Base-by-base conservation (phyloP, 495 filamentous ascomycete genomes). In the Podospora comata region DNA sequence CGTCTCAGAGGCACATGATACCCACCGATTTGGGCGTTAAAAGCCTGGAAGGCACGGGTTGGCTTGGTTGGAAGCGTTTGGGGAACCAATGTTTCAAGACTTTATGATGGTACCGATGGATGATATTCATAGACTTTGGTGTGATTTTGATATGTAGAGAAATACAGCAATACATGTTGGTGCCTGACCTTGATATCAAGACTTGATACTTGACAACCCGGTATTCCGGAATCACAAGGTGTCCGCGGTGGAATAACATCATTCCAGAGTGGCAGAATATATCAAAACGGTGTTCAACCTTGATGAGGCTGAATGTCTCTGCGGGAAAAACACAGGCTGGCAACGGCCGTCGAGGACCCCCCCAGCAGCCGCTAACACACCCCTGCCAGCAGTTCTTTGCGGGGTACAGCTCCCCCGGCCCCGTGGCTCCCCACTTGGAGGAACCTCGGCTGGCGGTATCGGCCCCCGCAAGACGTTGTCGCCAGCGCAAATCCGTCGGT, bases 371-470 rank as follows among this genome's bases (percentile, higher is more conserved):
- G 5, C 64, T 18, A 19, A 39, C 48, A 48, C 39, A 48, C 53
- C 20, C 53, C 61, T 60, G 60, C 44, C 44, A 23, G 27, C 20
- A 65, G 28, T 44, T 53, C 54, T n/a, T 56, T 55, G 30, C 48
- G 64, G 63, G 63, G 44, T 56, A 57, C 53, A 27, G 26, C 27
- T 59, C 15, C 56, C 27, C 23, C 23, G 23, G 23, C 23, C 20
- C 54, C 23, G 30, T 28, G 18, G 18, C 59, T 44, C 65, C 68
- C 28, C 55, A 26, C 34, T 2, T 9, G 68, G 32, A 63, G 13
- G 68, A 64, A 73, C 71, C 71, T 73, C 71, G 71, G 71, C 67
- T 48, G 66, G 62, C 66, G 71, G 71, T 55, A 67, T 71, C 69
- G 64, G 71, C 19, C 60, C 62, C 65, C 71, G 58, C 68, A 65